Conservation (phyloP, 208 protist species). For the Crithidia acanthocephali region DNA sequence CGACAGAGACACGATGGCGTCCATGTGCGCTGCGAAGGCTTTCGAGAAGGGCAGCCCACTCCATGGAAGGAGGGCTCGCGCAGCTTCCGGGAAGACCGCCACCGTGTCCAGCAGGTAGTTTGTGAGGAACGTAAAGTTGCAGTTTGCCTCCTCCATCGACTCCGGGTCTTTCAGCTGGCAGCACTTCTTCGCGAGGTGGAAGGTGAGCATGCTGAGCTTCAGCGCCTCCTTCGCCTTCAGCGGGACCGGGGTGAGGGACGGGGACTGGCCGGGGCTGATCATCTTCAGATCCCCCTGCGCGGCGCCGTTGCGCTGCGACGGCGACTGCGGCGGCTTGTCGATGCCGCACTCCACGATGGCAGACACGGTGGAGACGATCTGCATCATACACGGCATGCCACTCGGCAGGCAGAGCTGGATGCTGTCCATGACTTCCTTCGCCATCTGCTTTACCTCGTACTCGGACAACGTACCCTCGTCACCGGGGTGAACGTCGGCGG, state of each 20-base stretch:
- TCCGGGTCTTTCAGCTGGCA: slow-evolving; percentile 80
- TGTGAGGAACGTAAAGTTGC: slow-evolving; percentile 67
- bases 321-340: slow-evolving; percentile 9
- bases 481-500: slow-evolving; percentile 29
- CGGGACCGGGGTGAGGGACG: slow-evolving; percentile 57
- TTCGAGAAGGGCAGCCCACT: slow-evolving; percentile 48
- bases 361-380: slow-evolving; percentile 66
- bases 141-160: slow-evolving; percentile 71
- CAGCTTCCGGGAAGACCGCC: slow-evolving; percentile 53
- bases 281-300: slow-evolving; percentile 2
- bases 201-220: slow-evolving; percentile 62
- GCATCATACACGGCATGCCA: slow-evolving; percentile 74
- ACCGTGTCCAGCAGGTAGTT: slow-evolving; percentile 60
- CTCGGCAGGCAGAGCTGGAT: slow-evolving; percentile 60
- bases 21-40: slow-evolving; percentile 47
- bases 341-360: slow-evolving; percentile 39
- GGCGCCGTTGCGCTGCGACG: slow-evolving; percentile 13
- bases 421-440: slow-evolving; percentile 50
- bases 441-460: slow-evolving; percentile 50
- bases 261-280: slow-evolving; percentile 24
- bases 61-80: slow-evolving; percentile 63
- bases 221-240: slow-evolving; percentile 65
- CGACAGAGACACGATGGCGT: slow-evolving; percentile 30
- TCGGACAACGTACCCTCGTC: slow-evolving; percentile 34
- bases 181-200: slow-evolving; percentile 80